These are phyloP conservation scores for Coemansia sp. DNA, from an alignment of 192 early-diverging fungal genomes.

Conservation along the genomic window DNA sequence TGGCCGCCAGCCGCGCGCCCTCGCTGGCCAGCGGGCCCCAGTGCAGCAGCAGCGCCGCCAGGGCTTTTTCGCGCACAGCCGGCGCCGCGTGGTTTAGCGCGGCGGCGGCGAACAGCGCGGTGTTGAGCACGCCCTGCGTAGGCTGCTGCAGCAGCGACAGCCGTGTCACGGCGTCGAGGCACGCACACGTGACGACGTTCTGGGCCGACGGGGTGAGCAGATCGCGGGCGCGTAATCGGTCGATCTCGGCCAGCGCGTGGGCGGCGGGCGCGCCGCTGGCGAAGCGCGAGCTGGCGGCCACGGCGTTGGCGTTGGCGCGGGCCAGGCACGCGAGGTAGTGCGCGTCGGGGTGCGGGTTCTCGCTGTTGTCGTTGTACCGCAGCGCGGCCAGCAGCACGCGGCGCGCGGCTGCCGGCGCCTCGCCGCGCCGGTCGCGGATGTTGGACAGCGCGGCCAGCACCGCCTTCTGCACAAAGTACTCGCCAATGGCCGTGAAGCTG, in stretches of 20 bases:
- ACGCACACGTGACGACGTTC: slow-evolving; percentile 76
- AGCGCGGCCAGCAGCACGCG: slow-evolving; percentile 72
- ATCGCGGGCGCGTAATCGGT: slow-evolving; percentile 74
- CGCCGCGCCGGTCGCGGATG: slow-evolving; percentile 59
- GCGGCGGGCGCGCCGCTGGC: neutral
- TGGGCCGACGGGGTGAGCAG: slow-evolving; percentile 80
- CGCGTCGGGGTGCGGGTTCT: slow-evolving; percentile 78
- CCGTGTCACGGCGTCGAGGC: slow-evolving; percentile 68
- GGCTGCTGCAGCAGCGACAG: slow-evolving; percentile 57
- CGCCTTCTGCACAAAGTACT: slow-evolving; percentile 91
- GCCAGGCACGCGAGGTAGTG: slow-evolving; percentile 75
- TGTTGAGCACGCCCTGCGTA: slow-evolving; percentile 65
- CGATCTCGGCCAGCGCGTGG: slow-evolving; percentile 59
- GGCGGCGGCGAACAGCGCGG: slow-evolving; percentile 69
- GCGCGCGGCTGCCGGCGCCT: slow-evolving; percentile 59
- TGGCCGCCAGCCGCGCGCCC: slow-evolving; percentile 24
- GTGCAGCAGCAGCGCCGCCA: slow-evolving; percentile 73
- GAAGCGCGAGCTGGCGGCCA: slow-evolving; percentile 50
- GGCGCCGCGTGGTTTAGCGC: slow-evolving; percentile 67
- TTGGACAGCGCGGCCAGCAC: slow-evolving; percentile 68
- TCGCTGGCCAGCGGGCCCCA: slow-evolving; percentile 39
- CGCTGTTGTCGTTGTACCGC: slow-evolving; percentile 89
- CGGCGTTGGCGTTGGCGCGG: slow-evolving; percentile 60
- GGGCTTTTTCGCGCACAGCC: slow-evolving; percentile 64
- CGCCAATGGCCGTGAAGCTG: slow-evolving; percentile 78